Percentiles rank a stretch among this genome's conserved stretches.
phyloP scores from a whole-genome alignment of 2,329 filamentous ascomycete species.

The Passalora sequoiae region DNA sequence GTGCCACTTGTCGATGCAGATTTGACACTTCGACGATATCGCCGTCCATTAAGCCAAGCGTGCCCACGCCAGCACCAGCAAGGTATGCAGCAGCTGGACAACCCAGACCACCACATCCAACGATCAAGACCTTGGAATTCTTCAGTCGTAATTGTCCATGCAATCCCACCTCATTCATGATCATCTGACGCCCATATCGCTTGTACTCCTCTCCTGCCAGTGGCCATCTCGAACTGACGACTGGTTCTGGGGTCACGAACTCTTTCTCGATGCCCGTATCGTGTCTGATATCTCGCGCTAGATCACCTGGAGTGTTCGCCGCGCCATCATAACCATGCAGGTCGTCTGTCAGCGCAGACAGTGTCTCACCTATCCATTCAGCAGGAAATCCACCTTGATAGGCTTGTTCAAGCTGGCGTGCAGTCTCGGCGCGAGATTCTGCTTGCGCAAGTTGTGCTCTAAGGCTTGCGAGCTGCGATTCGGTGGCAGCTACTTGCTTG shows the following conservation, averaged over 20 bases:
- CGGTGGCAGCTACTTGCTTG: constrained; percentile 40
- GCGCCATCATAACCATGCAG: constrained; percentile 15
- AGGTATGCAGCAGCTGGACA: constrained; percentile 92
- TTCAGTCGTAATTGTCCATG: constrained; percentile 71
- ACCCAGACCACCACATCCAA: constrained; percentile 84
- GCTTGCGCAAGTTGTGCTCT: constrained; percentile 41
- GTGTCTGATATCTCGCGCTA: constrained; percentile 22
- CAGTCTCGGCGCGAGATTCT: constrained; percentile 31
- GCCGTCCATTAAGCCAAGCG: constrained; percentile 77
- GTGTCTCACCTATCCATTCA: constrained; percentile 41
- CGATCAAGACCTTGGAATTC: constrained; percentile 65
- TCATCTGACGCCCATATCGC: constrained; percentile 85
- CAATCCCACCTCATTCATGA: constrained; percentile 75
- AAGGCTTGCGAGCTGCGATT: constrained; percentile 38
- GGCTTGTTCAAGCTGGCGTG: constrained; percentile 26
- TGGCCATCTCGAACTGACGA: constrained; percentile 53
- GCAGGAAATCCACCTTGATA: constrained; percentile 39
- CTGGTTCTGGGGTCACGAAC: constrained; percentile 14
- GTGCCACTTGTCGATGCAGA: constrained; percentile 84
- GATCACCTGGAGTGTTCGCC: constrained; percentile 12
- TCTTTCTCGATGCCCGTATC: constrained; percentile 16
- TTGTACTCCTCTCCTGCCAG: constrained; percentile 69
- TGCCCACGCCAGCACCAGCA: constrained; percentile 80
- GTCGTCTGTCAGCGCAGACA: constrained; percentile 32
- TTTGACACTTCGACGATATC: constrained; percentile 87